A percentile compares a stretch with the other conserved stretches of the same genome.
Conservation (phyloP, 176 grass and related monocot species). For the Chloris gayana region DNA sequence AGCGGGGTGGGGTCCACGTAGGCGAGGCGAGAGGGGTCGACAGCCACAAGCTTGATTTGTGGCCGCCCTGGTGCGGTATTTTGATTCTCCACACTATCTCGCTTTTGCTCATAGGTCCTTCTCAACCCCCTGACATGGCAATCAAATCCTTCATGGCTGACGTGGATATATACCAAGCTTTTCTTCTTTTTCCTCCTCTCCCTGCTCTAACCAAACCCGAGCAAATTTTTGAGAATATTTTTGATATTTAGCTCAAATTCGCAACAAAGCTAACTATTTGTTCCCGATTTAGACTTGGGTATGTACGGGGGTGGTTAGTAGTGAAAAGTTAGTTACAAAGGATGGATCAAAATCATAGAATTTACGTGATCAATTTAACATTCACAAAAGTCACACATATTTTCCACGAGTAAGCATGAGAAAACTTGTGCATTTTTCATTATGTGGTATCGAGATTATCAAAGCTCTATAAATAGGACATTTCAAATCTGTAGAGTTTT, state of each 20-base stretch:
- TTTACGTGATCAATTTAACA: too few species aligned
- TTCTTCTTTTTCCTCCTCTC: not conserved
- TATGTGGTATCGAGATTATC: too few species aligned
- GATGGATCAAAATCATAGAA: not conserved
- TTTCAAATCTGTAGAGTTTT: too few species aligned
- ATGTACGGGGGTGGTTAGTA: not conserved
- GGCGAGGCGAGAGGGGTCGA: slow-evolving; percentile 35
- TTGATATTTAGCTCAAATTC: not conserved
- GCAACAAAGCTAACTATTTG: not conserved
- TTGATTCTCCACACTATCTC: slow-evolving; percentile 56
- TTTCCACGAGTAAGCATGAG: not conserved
- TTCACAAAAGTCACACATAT: not conserved
- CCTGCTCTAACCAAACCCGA: not conserved
- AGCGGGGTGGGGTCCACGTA: slow-evolving; percentile 38
- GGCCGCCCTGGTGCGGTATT: slow-evolving; percentile 62
- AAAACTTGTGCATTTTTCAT: not conserved
- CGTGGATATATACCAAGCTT: not conserved
- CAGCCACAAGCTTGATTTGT: slow-evolving; percentile 89
- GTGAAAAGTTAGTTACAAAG: not conserved
- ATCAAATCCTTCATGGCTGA: slow-evolving; percentile 40
- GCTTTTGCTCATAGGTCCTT: slow-evolving; percentile 40
- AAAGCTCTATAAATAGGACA: too few species aligned
- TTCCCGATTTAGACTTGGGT: not conserved
- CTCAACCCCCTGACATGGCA: slow-evolving; percentile 31
- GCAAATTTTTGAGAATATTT: not conserved